Conservation (phyloP, 2,329 filamentous ascomycete species). For the Penicillium olsonii region DNA sequence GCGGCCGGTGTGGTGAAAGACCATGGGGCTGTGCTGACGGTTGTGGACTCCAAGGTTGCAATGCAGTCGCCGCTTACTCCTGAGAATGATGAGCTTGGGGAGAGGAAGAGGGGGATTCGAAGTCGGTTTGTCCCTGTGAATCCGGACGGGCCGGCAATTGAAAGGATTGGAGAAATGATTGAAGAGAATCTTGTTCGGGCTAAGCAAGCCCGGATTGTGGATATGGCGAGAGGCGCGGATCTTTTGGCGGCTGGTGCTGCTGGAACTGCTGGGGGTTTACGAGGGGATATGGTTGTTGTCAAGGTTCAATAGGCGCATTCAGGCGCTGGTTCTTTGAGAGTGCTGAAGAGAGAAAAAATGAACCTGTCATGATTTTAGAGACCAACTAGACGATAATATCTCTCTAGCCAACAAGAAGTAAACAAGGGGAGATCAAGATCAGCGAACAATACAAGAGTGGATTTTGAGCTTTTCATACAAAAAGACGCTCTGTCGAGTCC, state of each 20-base stretch:
- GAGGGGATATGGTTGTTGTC: constrained; percentile 37
- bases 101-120: constrained; percentile 26
- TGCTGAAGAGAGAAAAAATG: neutral
- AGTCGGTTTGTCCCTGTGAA: constrained; percentile 40
- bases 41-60: constrained; percentile 32
- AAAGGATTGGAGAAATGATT: constrained; percentile 36
- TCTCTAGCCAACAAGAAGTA: constrained; percentile 9
- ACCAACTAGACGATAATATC: neutral
- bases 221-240: constrained; percentile 36
- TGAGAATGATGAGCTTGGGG: constrained; percentile 19
- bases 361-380: constrained; percentile 1
- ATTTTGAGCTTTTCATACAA: constrained; percentile 27
- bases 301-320: constrained; percentile 24
- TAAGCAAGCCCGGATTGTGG: constrained; percentile 35
- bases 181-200: constrained; percentile 37
- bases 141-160: constrained; percentile 37
- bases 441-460: constrained; percentile 29
- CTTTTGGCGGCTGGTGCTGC: constrained; percentile 35
- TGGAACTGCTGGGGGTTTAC: constrained; percentile 27
- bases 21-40: constrained; percentile 36
- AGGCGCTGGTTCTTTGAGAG: neutral
- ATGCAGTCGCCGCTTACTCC: constrained; percentile 13
- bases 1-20: constrained; percentile 35
- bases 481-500: constrained; percentile 24
- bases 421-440: constrained; percentile 14